Evolutionary conservation across 495 filamentous ascomycete species (phyloP).

Genomic region (Penicillium bialowiezense): DNA sequence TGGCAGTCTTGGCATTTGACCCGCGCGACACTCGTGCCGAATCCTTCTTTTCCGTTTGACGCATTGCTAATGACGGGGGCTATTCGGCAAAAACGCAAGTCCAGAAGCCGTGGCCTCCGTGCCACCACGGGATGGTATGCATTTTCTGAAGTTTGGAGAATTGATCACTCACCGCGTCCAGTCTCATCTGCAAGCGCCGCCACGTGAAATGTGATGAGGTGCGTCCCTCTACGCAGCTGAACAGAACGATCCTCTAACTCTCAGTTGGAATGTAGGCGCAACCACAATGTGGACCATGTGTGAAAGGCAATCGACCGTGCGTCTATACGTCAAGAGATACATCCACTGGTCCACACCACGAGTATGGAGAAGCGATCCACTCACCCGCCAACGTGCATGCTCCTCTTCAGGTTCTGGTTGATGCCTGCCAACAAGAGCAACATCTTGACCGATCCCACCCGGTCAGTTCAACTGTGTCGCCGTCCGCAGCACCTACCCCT

Average conservation of each 20-base stretch:
- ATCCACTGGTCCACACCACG: not conserved
- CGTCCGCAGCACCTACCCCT: not conserved
- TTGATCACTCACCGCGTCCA: not conserved
- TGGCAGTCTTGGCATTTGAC: not conserved
- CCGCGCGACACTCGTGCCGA: not conserved
- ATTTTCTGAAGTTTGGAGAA: not conserved
- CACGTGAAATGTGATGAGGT: slow-evolving; percentile 36
- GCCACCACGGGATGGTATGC: slow-evolving; percentile 32
- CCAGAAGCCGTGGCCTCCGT: slow-evolving; percentile 29
- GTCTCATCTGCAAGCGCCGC: slow-evolving; percentile 29
- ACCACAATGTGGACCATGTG: slow-evolving; percentile 31
- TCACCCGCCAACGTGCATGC: slow-evolving; percentile 7
- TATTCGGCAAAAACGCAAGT: slow-evolving; percentile 29
- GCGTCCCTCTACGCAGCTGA: not conserved
- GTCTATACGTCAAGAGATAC: slow-evolving; percentile 16
- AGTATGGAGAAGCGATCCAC: not conserved
- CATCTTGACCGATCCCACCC: slow-evolving; percentile 1
- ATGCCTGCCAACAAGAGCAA: slow-evolving; percentile 26
- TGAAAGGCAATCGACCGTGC: slow-evolving; percentile 29
- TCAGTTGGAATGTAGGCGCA: slow-evolving; percentile 13
- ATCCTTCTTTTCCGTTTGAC: not conserved
- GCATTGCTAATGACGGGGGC: slow-evolving; percentile 7
- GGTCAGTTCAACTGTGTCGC: no score
- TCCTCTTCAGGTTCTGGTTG: slow-evolving; percentile 21
- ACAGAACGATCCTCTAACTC: not conserved